phyloP scores from a whole-genome alignment of 2,329 filamentous ascomycete genomes.

The Aaosphaeria arxii region DNA sequence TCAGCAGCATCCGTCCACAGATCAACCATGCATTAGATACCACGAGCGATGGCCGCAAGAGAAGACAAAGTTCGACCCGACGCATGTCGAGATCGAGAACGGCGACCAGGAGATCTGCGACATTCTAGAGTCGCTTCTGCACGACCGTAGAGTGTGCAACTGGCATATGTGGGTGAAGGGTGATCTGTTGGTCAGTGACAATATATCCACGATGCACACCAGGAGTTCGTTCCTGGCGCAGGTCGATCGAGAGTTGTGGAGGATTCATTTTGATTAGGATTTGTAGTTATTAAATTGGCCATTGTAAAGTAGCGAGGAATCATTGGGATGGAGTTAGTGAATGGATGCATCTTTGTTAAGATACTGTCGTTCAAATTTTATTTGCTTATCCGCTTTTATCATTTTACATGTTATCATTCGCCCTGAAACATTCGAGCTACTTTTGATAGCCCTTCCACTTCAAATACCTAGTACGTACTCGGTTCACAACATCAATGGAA shows the following conservation, averaged over 20 bases:
- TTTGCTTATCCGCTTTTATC: too few species aligned
- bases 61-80: slow-evolving; percentile 51
- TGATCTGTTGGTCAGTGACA: slow-evolving; percentile 55
- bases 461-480: too few species aligned
- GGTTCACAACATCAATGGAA: too few species aligned
- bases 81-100: slow-evolving; percentile 44
- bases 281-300: neutral
- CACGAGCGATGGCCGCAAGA: slow-evolving; percentile 51
- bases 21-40: slow-evolving; percentile 51
- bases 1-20: slow-evolving; percentile 45
- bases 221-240: slow-evolving; percentile 46
- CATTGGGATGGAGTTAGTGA: too few species aligned
- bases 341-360: too few species aligned
- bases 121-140: slow-evolving; percentile 41
- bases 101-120: slow-evolving; percentile 34
- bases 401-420: too few species aligned
- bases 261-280: slow-evolving; percentile 49
- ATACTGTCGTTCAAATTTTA: too few species aligned
- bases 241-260: slow-evolving; percentile 48
- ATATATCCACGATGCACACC: slow-evolving; percentile 50
- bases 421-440: too few species aligned
- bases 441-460: too few species aligned
- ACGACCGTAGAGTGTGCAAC: slow-evolving; percentile 51
- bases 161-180: slow-evolving; percentile 55
- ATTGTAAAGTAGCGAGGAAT: too few species aligned